These are phyloP conservation scores for Suillus tomentosus DNA, from an alignment of 768 basidiomycete species.

Conservation along the genomic window DNA sequence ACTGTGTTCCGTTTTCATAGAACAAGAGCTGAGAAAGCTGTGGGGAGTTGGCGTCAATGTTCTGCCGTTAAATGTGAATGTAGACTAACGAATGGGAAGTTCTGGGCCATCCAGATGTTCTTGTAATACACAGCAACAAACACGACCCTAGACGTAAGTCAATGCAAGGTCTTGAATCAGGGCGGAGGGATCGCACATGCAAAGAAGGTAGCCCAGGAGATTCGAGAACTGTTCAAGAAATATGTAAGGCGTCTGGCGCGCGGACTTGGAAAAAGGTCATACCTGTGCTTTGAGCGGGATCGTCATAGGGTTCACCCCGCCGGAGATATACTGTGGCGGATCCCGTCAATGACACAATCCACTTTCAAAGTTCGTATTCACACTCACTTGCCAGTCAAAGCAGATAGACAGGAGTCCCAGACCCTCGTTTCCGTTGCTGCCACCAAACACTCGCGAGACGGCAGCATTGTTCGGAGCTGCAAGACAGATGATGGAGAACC, in stretches of 20 bases:
- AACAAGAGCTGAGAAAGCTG: constrained; percentile 42
- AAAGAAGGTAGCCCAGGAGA: constrained; percentile 48
- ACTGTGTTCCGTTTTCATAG: constrained; percentile 48
- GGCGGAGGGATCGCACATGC: constrained; percentile 40
- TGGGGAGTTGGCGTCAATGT: constrained; percentile 17
- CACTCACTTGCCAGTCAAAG: constrained; percentile 50
- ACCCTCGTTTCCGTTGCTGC: constrained; percentile 66
- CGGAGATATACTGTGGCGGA: constrained; percentile 26
- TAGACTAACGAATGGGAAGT: constrained; percentile 50
- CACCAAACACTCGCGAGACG: constrained; percentile 69
- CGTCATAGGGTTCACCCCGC: constrained; percentile 44
- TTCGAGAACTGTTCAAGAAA: constrained; percentile 38
- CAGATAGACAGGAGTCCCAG: constrained; percentile 60
- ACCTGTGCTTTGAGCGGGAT: constrained; percentile 52
- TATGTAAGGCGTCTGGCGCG: background rate
- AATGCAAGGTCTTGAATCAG: constrained; percentile 4
- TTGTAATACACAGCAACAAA: constrained; percentile 33
- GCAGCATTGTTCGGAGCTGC: constrained; percentile 50
- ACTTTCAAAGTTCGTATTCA: constrained; percentile 23
- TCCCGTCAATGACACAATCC: background rate
- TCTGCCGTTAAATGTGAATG: constrained; percentile 11
- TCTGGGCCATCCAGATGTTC: constrained; percentile 55
- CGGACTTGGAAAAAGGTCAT: background rate
- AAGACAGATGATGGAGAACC: constrained; percentile 64
- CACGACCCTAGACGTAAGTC: constrained; percentile 18